Evolutionary conservation across 2,329 filamentous ascomycete species (phyloP), one percentile per base, ranked within the genome.

Genomic region (Sporothrix phasma): DNA sequence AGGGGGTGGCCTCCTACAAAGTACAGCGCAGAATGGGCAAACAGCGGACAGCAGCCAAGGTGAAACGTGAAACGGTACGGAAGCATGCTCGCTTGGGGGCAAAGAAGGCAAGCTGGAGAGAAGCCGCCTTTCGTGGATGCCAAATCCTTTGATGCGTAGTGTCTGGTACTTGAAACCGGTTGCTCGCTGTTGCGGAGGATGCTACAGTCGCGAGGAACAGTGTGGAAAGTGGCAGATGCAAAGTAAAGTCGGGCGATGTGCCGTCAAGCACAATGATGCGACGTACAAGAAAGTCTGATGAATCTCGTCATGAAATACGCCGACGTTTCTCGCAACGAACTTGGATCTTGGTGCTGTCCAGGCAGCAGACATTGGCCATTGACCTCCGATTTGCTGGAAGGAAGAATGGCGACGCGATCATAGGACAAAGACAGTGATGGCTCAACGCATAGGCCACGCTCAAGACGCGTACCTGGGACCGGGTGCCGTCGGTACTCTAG

Each of bases 51-150:
- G 15, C 17, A 31, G 11, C 22, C 11, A 29, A 54, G 51, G 19
- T 56, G 51, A 56, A 56, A 56, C 51, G 19, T 56, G 51, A 56
- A 56, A 56, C 51, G 39, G 17, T 5, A 39, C 51, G 37, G 51
- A 56, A 39, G 51, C 51, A 56, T 31, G 51, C 19, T n/a, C 41
- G 17, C 41, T 15, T 43, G 41, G 41, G 19, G 6, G 41, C 41
- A 17, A 43, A n/a, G n/a, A 17, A 43, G 41, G 41, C 15, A 15
- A 11, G 6, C 24, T 3, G 5, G 5, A 15, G 22, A 31, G 24
- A n/a, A 10, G 29, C 4, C 19, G 24, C 10, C 1, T 1, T 13
- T 24, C 3, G 19, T 17, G 3, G 3, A 47, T 3, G 15, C 10
- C 34, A 15, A 4, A 10, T 10, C 15, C 22, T 47, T 31, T 54